A percentile compares a stretch with the other conserved stretches of the same genome.
phyloP scores from a whole-genome alignment of 192 early-diverging fungal genomes.

The Cetraspora pellucida region DNA sequence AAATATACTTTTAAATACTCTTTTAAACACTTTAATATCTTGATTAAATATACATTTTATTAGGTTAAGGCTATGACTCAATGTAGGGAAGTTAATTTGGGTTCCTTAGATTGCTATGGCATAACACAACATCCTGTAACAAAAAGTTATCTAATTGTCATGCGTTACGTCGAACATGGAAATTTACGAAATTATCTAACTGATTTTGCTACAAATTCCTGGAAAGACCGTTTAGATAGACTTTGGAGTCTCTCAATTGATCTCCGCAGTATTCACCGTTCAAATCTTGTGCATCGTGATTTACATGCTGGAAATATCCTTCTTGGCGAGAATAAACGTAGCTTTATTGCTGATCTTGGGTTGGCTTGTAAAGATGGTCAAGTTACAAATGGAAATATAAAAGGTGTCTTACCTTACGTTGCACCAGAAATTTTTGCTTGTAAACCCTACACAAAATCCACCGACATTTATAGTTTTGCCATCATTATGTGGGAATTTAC shows the following conservation, averaged over 20 bases:
- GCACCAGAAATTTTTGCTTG: conserved; percentile 1
- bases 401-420: conserved; percentile 18
- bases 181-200: conserved; percentile 44
- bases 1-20: too few relatives aligned
- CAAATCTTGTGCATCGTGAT: conserved; percentile 8
- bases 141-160: conserved; percentile 45
- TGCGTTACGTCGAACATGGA: conserved; percentile 42
- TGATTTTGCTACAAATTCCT: conserved; percentile 33
- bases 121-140: conserved; percentile 43
- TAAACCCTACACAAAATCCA: not conserved
- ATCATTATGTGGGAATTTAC: conserved; percentile 23
- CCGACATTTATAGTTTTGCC: not conserved
- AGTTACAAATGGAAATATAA: not conserved
- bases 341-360: conserved; percentile 7
- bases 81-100: conserved; percentile 6
- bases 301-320: conserved; percentile 23
- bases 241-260: conserved; percentile 5
- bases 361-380: conserved; percentile 12
- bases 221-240: conserved; percentile 19
- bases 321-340: conserved; percentile 10
- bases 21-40: too few relatives aligned
- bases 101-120: conserved; percentile 34
- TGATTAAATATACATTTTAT: too few relatives aligned
- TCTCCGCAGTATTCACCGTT: conserved; percentile 6
- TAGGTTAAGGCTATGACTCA: conserved; percentile 5